phyloP scores from a whole-genome alignment of 2,329 filamentous ascomycete genomes.

The Hymenotorrendiella dingleyae region DNA sequence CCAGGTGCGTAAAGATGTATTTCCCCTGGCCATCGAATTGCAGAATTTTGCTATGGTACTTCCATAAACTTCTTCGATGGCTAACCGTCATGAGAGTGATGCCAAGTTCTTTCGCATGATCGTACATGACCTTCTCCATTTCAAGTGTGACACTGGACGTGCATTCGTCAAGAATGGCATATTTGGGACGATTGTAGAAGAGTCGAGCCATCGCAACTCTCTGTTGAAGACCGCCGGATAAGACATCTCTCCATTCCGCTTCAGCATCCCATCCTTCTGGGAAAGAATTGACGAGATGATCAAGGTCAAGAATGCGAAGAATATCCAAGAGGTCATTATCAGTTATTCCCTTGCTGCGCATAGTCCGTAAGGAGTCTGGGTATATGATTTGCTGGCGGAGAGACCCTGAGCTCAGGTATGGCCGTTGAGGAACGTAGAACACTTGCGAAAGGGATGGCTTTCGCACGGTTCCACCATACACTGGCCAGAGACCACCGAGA shows the following conservation, averaged over 20 bases:
- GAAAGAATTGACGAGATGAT: slow-evolving; percentile 72
- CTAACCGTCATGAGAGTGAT: slow-evolving; percentile 97
- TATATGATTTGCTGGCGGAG: slow-evolving; percentile 98
- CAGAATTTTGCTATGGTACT: slow-evolving; percentile 89
- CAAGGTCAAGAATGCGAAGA: slow-evolving; percentile 74
- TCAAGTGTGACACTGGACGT: slow-evolving; percentile 93
- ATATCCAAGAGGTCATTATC: slow-evolving; percentile 76
- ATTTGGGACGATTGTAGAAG: slow-evolving; percentile 88
- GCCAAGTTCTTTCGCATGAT: slow-evolving; percentile 83
- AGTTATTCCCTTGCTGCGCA: slow-evolving; percentile 76
- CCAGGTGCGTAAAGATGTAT: slow-evolving; percentile 82
- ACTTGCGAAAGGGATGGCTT: slow-evolving; percentile 91
- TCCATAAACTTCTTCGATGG: slow-evolving; percentile 88
- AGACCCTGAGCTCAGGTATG: slow-evolving; percentile 84
- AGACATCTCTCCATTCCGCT: slow-evolving; percentile 92
- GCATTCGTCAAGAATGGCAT: slow-evolving; percentile 95
- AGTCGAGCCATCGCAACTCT: slow-evolving; percentile 92
- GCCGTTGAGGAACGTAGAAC: slow-evolving; percentile 96
- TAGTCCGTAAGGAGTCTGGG: slow-evolving; percentile 80
- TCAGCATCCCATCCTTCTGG: slow-evolving; percentile 83
- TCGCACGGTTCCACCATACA: slow-evolving; percentile 88
- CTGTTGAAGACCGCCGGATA: slow-evolving; percentile 90
- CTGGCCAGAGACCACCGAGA: slow-evolving; percentile 91
- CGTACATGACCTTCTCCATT: slow-evolving; percentile 94
- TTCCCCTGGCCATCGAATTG: slow-evolving; percentile 95